Conservation (phyloP, 345 rosid genomes). For the Luvunga scandens region DNA sequence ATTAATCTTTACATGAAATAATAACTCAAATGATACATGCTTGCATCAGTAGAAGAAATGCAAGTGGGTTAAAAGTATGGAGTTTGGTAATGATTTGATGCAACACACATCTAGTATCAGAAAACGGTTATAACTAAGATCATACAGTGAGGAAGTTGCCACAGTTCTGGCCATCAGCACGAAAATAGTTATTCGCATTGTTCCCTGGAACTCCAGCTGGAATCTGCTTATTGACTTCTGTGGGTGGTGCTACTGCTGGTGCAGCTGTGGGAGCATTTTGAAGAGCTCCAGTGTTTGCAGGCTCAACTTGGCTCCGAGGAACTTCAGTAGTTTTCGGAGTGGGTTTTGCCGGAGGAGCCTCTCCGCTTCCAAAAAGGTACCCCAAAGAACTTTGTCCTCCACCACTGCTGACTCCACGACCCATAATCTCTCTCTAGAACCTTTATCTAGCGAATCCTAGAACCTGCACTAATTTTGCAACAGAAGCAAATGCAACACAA, state of each 20-base stretch:
- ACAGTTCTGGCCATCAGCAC: conserved; percentile 71
- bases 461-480: conserved; percentile 2
- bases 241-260: conserved; percentile 25
- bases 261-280: conserved; percentile 27
- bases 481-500: neutral
- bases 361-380: conserved; percentile 73
- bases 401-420: conserved; percentile 81
- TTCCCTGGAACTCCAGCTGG: conserved; percentile 70
- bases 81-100: neutral
- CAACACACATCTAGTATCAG: neutral
- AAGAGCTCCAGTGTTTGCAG: conserved; percentile 25
- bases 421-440: conserved; percentile 42
- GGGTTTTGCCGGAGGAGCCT: conserved; percentile 43
- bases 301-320: conserved; percentile 30
- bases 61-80: neutral
- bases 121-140: neutral
- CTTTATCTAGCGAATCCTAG: neutral
- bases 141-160: conserved; percentile 76
- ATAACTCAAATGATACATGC: neutral
- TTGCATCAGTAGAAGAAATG: neutral
- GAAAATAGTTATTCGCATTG: conserved; percentile 61
- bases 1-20: neutral
- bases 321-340: conserved; percentile 23
- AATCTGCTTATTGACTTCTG: conserved; percentile 38
- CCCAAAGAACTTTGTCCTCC: conserved; percentile 92